These are phyloP conservation scores for Inosperma sp. DNA, from an alignment of 768 basidiomycete genomes.

Conservation along the genomic window DNA sequence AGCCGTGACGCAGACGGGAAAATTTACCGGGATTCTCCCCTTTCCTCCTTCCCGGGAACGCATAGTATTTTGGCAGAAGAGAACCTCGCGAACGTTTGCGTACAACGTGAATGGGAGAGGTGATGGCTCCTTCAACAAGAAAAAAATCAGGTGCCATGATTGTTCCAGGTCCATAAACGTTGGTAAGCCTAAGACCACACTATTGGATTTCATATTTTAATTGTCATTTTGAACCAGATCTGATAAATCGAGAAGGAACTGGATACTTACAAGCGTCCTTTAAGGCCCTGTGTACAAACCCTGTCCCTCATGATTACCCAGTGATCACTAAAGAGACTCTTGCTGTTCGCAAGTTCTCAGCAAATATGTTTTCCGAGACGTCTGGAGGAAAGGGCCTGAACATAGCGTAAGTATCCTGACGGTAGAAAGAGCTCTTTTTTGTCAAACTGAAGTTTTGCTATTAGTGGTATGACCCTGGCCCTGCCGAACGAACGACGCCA, in stretches of 20 bases:
- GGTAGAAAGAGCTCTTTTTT: neutral
- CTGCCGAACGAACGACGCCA: no score
- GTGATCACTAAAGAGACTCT: conserved; percentile 30
- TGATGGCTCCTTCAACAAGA: conserved; percentile 11
- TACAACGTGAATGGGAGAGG: conserved; percentile 5
- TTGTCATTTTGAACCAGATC: conserved; percentile 28
- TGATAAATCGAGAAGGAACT: conserved; percentile 34
- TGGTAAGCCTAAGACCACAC: conserved; percentile 20
- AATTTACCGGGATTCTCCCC: conserved; percentile 10
- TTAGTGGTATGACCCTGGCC: no score
- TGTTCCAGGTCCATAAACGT: conserved; percentile 21
- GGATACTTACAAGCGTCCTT: conserved; percentile 49
- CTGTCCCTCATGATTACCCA: no score
- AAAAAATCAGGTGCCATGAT: conserved; percentile 27
- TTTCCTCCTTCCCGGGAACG: conserved; percentile 12
- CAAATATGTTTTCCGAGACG: conserved; percentile 7
- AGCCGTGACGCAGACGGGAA: conserved; percentile 6
- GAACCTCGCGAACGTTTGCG: conserved; percentile 16
- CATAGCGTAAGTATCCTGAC: neutral
- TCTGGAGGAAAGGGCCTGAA: no score
- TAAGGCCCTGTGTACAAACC: no score
- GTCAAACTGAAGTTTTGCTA: no score
- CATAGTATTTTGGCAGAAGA: conserved; percentile 16
- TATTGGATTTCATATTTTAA: conserved; percentile 10
- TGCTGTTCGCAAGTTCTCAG: conserved; percentile 19